Base-by-base conservation (phyloP, 148 eudicot genomes). In the Nyssa sinensis region DNA sequence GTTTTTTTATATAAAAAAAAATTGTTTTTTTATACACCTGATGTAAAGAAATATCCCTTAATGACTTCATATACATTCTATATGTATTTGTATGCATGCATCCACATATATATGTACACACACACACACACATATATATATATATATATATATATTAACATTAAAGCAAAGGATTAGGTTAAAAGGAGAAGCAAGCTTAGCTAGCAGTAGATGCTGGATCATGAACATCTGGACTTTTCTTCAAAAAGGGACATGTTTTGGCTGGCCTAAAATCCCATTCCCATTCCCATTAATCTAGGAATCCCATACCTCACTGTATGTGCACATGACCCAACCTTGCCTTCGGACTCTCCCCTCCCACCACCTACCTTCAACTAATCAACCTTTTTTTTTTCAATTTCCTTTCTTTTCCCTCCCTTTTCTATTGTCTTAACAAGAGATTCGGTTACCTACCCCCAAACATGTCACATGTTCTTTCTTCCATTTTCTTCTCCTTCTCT, bases 371-470 rank as follows among this genome's bases (percentile, higher is more conserved):
- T 39, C 49, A 68, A 78, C 79, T 64, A 77, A 69, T 74, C 68
- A 77, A 70, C 67, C 27, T 37, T 70, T 57, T 35, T 24, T 21
- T 66, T 60, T 13, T 11, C n/a, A n/a, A n/a, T n/a, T 23, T 31
- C n/a, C n/a, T n/a, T n/a, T 29, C 44, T 66, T 60, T 6, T n/a
- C 16, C 53, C 31, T n/a, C 9, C 13, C 31, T n/a, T 44, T 44
- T 66, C 2, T 13, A 17, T 34, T 62, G 60, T 67, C n/a, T 55
- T 37, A 59, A 7, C 16, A 3, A 14, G 8, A 59, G 83, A 64
- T 84, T 79, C 74, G 84, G 81, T 83, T 79, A 76, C 82, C 85
- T 82, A 82, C 85, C 89, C 75, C 87, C 87, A 80, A 84, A 84
- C 90, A 82, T 62, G 79, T 82, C 90, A 84, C 90, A 84, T 86